A percentile compares a stretch with the other conserved stretches of the same genome.
Evolutionary conservation across 2,329 filamentous ascomycete species (phyloP).

Genomic region (Colletotrichum chlorophyti): DNA sequence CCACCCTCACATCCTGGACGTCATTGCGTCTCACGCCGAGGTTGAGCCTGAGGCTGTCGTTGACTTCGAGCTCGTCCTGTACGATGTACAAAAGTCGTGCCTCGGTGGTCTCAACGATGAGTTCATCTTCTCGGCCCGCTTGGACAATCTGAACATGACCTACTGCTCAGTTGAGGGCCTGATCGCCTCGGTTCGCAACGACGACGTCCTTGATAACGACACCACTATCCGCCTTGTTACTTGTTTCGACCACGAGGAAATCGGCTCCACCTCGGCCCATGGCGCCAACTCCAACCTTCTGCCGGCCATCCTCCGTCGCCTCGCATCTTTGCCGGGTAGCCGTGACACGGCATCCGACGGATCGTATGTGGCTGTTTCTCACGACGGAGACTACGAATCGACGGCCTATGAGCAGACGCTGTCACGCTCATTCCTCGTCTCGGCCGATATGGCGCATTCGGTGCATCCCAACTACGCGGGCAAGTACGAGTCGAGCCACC

Average conservation of each 20-base stretch:
- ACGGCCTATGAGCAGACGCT: slow-evolving; percentile 95
- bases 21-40: slow-evolving; percentile 82
- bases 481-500: slow-evolving; percentile 92
- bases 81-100: slow-evolving; percentile 90
- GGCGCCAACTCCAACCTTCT: slow-evolving; percentile 93
- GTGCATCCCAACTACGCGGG: slow-evolving; percentile 93
- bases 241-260: slow-evolving; percentile 97
- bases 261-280: slow-evolving; percentile 90
- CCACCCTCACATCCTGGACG: slow-evolving; percentile 84
- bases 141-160: slow-evolving; percentile 97
- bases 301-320: slow-evolving; percentile 83
- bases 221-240: slow-evolving; percentile 87
- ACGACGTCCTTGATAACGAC: slow-evolving; percentile 75
- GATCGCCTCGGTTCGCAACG: slow-evolving; percentile 75
- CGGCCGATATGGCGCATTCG: slow-evolving; percentile 96
- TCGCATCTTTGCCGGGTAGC: slow-evolving; percentile 78
- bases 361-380: slow-evolving; percentile 66
- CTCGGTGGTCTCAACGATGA: slow-evolving; percentile 92
- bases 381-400: slow-evolving; percentile 63
- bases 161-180: slow-evolving; percentile 89
- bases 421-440: slow-evolving; percentile 89
- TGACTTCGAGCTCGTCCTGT: slow-evolving; percentile 97
- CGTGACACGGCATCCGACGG: slow-evolving; percentile 62
- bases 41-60: slow-evolving; percentile 75
- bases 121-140: slow-evolving; percentile 92